phyloP scores from a whole-genome alignment of 2,329 filamentous ascomycete genomes.

The Scleromitrula shiraiana region DNA sequence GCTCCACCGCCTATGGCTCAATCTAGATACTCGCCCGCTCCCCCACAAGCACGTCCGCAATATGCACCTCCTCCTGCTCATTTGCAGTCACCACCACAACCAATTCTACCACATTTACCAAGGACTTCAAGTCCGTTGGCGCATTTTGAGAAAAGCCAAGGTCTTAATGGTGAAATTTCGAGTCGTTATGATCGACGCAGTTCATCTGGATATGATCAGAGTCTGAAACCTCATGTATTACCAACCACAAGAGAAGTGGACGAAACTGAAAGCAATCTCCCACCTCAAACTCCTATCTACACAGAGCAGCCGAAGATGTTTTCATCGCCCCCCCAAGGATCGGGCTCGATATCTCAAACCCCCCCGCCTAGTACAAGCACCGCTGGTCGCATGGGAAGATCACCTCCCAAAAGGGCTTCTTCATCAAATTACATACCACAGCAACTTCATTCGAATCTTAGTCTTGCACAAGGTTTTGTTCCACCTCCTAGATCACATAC shows the following conservation, averaged over 20 bases:
- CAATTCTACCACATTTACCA: slow-evolving; percentile 47
- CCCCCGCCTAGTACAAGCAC: slow-evolving; percentile 39
- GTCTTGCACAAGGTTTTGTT: slow-evolving; percentile 32
- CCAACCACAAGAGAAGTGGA: slow-evolving; percentile 56
- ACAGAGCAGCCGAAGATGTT: slow-evolving; percentile 16
- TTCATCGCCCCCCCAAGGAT: slow-evolving; percentile 28
- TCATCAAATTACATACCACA: slow-evolving; percentile 45
- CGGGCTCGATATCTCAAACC: slow-evolving; percentile 35
- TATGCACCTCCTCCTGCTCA: slow-evolving; percentile 23
- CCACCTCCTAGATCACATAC: slow-evolving; percentile 54
- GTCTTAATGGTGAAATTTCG: slow-evolving; percentile 30
- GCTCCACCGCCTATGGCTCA: slow-evolving; percentile 30
- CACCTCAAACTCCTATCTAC: slow-evolving; percentile 22
- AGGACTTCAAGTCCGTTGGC: slow-evolving; percentile 59
- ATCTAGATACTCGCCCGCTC: slow-evolving; percentile 35
- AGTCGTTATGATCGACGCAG: slow-evolving; percentile 42
- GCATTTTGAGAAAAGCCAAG: slow-evolving; percentile 43
- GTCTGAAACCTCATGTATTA: slow-evolving; percentile 42
- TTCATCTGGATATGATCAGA: slow-evolving; percentile 46
- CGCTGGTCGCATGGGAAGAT: slow-evolving; percentile 38
- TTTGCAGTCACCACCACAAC: slow-evolving; percentile 35
- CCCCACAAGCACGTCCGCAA: slow-evolving; percentile 17
- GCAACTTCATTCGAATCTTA: slow-evolving; percentile 23
- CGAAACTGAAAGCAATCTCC: slow-evolving; percentile 40
- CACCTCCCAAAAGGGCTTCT: slow-evolving; percentile 46